These are phyloP conservation scores for Pseudogymnoascus sp. DNA, from an alignment of 2,329 filamentous ascomycete genomes.

Conservation along the genomic window DNA sequence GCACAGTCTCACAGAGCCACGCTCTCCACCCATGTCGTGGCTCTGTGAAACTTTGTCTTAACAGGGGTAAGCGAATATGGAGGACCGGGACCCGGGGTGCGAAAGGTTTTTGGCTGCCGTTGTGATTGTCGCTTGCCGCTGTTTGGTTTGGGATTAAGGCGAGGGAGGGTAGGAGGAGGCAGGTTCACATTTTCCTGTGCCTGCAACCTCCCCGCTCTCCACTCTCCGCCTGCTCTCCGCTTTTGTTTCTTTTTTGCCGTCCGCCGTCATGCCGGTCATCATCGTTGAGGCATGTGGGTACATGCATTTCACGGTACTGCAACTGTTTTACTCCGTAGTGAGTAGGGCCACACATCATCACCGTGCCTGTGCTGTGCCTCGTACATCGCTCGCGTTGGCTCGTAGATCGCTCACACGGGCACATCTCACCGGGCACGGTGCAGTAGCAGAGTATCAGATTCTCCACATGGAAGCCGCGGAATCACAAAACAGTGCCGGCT, in stretches of 20 bases:
- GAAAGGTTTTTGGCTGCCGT: neutral
- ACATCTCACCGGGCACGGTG: slow-evolving; percentile 5
- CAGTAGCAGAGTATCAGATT: slow-evolving; percentile 6
- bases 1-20: neutral
- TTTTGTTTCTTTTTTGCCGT: neutral
- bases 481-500: slow-evolving; percentile 4
- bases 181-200: neutral
- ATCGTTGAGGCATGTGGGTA: neutral
- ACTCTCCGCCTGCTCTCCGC: neutral
- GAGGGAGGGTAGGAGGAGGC: neutral
- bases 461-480: neutral
- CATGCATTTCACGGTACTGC: neutral
- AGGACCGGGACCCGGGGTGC: neutral
- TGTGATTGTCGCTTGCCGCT: slow-evolving; percentile 3
- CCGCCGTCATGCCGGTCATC: neutral
- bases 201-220: neutral
- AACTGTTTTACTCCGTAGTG: neutral
- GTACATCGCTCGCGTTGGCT: neutral
- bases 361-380: neutral
- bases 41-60: neutral
- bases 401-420: neutral
- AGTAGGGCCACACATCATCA: no score
- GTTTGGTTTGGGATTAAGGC: neutral
- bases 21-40: neutral
- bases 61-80: neutral